phyloP scores from a whole-genome alignment of 192 early-diverging fungal genomes.

The Coemansia erecta region DNA sequence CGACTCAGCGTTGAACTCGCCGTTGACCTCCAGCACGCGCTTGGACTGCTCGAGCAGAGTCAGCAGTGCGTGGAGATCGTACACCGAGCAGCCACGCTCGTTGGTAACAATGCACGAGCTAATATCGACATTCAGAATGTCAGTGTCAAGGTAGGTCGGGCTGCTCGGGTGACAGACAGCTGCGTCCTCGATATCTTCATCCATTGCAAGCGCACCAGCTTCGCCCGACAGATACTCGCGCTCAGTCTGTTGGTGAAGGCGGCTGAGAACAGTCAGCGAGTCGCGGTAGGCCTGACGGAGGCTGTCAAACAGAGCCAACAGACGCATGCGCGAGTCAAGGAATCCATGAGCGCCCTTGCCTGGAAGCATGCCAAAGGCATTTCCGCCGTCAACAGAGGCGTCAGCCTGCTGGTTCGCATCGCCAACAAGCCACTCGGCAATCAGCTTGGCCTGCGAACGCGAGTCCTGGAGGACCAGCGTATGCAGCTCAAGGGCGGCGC shows the following conservation, averaged over 20 bases:
- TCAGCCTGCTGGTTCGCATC: conserved; percentile 26
- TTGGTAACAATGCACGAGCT: conserved; percentile 53
- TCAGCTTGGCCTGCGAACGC: conserved; percentile 41
- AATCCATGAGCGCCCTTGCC: conserved; percentile 17
- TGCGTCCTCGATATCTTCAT: conserved; percentile 19
- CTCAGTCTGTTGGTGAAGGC: conserved; percentile 23
- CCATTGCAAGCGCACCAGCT: conserved; percentile 15
- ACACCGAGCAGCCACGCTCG: conserved; percentile 60
- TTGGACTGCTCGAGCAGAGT: conserved; percentile 56
- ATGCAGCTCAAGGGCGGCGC: conserved; percentile 86
- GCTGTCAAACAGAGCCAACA: conserved; percentile 40
- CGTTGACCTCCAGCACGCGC: conserved; percentile 45
- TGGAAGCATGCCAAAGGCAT: conserved; percentile 23
- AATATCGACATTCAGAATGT: conserved; percentile 57
- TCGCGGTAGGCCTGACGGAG: conserved; percentile 48
- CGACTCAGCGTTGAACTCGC: conserved; percentile 43
- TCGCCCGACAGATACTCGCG: conserved; percentile 15
- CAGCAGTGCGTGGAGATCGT: conserved; percentile 71
- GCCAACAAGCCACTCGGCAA: conserved; percentile 47
- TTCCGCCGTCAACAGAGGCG: conserved; percentile 5
- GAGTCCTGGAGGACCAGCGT: conserved; percentile 55
- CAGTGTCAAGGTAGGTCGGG: conserved; percentile 67
- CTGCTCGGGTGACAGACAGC: conserved; percentile 53
- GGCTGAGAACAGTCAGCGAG: conserved; percentile 16
- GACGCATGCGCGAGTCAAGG: conserved; percentile 47